Conservation (phyloP, 495 filamentous ascomycete species). For the Durotheca rogersii region DNA sequence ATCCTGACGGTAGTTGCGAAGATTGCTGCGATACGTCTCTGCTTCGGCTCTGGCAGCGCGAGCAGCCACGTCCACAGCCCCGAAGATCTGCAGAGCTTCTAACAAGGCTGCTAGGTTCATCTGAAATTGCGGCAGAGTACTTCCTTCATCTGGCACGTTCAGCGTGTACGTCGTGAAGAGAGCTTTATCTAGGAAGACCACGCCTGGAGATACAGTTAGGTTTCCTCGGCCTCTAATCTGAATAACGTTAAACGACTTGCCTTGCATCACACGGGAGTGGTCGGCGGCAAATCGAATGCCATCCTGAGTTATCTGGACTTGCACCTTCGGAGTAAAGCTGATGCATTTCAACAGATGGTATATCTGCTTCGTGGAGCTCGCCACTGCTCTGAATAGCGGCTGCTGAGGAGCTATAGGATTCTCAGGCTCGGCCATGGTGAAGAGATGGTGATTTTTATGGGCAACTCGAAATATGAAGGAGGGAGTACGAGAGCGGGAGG, state of each 20-base stretch:
- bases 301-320: slow-evolving; percentile 78
- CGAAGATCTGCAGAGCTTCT: slow-evolving; percentile 93
- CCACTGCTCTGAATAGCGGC: slow-evolving; percentile 77
- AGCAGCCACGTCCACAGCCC: slow-evolving; percentile 64
- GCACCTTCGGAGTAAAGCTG: slow-evolving; percentile 74
- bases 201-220: slow-evolving; percentile 48
- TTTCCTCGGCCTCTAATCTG: background rate
- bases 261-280: slow-evolving; percentile 82
- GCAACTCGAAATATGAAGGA: background rate
- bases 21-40: slow-evolving; percentile 54
- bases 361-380: slow-evolving; percentile 82
- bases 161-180: slow-evolving; percentile 83
- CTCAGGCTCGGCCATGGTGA: slow-evolving; percentile 12
- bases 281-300: slow-evolving; percentile 86
- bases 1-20: slow-evolving; percentile 57
- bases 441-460: slow-evolving; percentile 3
- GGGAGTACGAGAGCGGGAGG: background rate
- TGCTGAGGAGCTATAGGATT: slow-evolving; percentile 23
- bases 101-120: slow-evolving; percentile 84
- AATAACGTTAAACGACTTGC: slow-evolving; percentile 38
- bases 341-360: slow-evolving; percentile 89
- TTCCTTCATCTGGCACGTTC: slow-evolving; percentile 42
- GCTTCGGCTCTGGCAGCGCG: slow-evolving; percentile 54
- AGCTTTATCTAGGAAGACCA: slow-evolving; percentile 78
- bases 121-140: slow-evolving; percentile 62